These are phyloP conservation scores for Nitzschia putrida DNA, from an alignment of 108 stramenopile species.

Conservation along the genomic window DNA sequence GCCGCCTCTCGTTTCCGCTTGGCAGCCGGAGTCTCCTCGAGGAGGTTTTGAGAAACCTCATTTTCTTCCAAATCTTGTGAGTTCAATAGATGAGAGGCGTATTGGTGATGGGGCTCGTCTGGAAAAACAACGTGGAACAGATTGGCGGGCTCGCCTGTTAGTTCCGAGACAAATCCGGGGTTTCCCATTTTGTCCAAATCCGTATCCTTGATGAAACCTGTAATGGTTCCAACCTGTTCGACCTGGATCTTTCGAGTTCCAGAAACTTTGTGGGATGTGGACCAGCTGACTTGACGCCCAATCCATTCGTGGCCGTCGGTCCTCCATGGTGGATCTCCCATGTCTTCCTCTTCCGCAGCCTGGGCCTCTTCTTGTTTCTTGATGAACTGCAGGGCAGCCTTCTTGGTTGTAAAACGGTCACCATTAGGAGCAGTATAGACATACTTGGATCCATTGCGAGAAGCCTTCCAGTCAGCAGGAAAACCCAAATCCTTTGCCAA, in stretches of 20 bases:
- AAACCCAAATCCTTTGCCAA: slow-evolving; percentile 55
- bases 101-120: slow-evolving; percentile 56
- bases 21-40: slow-evolving; percentile 31
- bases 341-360: slow-evolving; percentile 19
- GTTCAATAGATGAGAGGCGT: slow-evolving; percentile 37
- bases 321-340: slow-evolving; percentile 86
- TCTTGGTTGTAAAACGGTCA: slow-evolving; percentile 54
- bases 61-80: slow-evolving; percentile 79
- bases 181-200: slow-evolving; percentile 80
- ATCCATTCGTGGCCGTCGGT: slow-evolving; percentile 60
- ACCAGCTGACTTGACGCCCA: slow-evolving; percentile 48
- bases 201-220: slow-evolving; percentile 73
- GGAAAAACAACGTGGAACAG: slow-evolving; percentile 80
- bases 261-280: slow-evolving; percentile 39
- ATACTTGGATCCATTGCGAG: slow-evolving; percentile 39
- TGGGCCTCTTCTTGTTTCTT: slow-evolving; percentile 28
- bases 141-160: slow-evolving; percentile 63
- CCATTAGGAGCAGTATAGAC: slow-evolving; percentile 55
- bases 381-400: slow-evolving; percentile 50
- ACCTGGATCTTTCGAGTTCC: slow-evolving; percentile 42
- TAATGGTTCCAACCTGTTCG: slow-evolving; percentile 57
- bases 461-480: slow-evolving; percentile 56
- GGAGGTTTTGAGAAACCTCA: slow-evolving; percentile 60
- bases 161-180: slow-evolving; percentile 76
- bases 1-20: slow-evolving; percentile 18